Evolutionary conservation across 257 asterid species (phyloP), one percentile per base, ranked within the genome.

Genomic region (Orobanche coerulescens): DNA sequence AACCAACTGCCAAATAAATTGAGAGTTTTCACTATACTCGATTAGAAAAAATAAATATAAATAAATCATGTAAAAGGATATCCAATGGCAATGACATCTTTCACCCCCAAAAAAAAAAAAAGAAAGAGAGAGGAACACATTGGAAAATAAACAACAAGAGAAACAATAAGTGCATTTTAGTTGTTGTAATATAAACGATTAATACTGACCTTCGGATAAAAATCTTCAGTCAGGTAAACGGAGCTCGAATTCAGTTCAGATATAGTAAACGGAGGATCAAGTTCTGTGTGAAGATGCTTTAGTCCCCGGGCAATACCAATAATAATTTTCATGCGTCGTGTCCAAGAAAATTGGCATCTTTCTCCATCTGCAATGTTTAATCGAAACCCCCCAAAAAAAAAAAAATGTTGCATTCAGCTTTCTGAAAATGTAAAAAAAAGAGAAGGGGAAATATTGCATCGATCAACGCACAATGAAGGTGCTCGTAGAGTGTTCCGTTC

Each of bases 321-420:
- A 30, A 78, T 76, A 23, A 93, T 87, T 65, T 79, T 93, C 97
- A 93, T 93, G 12, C 99, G 85, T 22, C 97, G 72, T 0, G 95
- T 83, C 99, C 99, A 93, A 63, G 99, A 87, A 73, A 89, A 73
- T 46, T 89, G 96, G 65, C 94, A 86, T 59, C 92, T 92, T 68
- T 93, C 99, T 58, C 88, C 99, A 59, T 89, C 99, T 90, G 77
- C 74, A 72, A 37, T 7, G 25, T 52, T 46, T 16, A 6, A 34
- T 34, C 56, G n/a, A n/a, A n/a, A n/a, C n/a, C n/a, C n/a, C n/a
- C n/a, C 16, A 4, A 60, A 53, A 61, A 65, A n/a, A 4, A 64
- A 56, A 64, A 65, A 49, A 15, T 20, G n/a, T n/a, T n/a, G 47
- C 0, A 15, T 57, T 64, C 52, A 62, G 62, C 48, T 57, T 13